Base-by-base conservation (phyloP, 2,329 filamentous ascomycete species). In the Coniochaeta pulveracea region DNA sequence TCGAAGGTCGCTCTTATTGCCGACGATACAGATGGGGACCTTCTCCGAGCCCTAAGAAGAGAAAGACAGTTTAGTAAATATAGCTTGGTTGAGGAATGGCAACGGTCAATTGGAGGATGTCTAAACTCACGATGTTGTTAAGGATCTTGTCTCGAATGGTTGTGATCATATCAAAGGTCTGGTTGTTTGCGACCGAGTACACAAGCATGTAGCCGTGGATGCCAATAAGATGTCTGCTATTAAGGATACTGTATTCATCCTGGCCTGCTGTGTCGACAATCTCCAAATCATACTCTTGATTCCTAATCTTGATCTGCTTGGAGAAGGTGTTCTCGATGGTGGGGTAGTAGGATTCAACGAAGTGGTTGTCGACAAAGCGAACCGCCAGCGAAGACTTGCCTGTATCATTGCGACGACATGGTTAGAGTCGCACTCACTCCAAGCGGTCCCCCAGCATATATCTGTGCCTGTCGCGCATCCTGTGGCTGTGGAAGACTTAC, bases 241-340 rank as follows among this genome's bases (percentile, higher is more conserved):
- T 96, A 40, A 98, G 69, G 44, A 96, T 95, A 54, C 85, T 93
- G 66, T 98, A 98, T 61, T 98, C 91, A 66, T 98, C 91, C 80
- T 94, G 88, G 39, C 91, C 91, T 34, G 91, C 91, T 18, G 91
- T 98, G 56, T 98, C 91, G 56, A 98, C 91, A 50, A 98, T 96
- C 63, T 98, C 91, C 10, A 88, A 94, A 33, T 84, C 78, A 58
- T 79, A 98, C 44, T 96, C 91, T 58, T 95, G 85, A 33, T 83
- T 81, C 60, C 91, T 93, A 58, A 83, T 81, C 48, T 85, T 82
- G 56, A 98, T 94, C 46, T 86, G 80, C 58, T 93, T 93, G 66
- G 82, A 93, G 57, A 98, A 98, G 3, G 89, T 96, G 58, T 96
- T 98, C 60, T 98, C 91, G 51, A 98, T 96, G 25, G 91, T 98